Percentiles rank a stretch among this genome's conserved stretches.
phyloP scores from a whole-genome alignment of 768 basidiomycete genomes.

The Paxillus involutus region DNA sequence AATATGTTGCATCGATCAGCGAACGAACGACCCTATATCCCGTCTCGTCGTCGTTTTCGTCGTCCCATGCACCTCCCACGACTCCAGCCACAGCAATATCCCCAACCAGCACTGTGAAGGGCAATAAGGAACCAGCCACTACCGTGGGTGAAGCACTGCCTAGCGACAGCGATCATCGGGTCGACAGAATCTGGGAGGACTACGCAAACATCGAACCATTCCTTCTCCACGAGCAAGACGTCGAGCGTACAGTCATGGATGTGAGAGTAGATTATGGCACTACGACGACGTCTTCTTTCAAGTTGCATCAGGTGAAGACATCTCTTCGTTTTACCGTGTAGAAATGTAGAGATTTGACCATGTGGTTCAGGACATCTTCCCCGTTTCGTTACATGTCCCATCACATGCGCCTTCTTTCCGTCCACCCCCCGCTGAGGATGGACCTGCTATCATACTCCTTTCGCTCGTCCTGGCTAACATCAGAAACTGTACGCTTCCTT shows the following conservation, averaged over 20 bases:
- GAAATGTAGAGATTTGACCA: neutral
- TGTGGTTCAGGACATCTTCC: slow-evolving; percentile 64
- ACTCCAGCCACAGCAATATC: slow-evolving; percentile 33
- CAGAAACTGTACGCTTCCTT: slow-evolving; percentile 82
- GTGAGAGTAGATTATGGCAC: slow-evolving; percentile 54
- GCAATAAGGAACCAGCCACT: slow-evolving; percentile 12
- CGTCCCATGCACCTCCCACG: slow-evolving; percentile 25
- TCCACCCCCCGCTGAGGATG: slow-evolving; percentile 73
- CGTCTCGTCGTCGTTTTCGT: slow-evolving; percentile 38
- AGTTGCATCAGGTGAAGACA: slow-evolving; percentile 57
- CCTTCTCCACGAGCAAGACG: slow-evolving; percentile 44
- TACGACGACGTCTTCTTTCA: slow-evolving; percentile 39
- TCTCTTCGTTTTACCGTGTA: neutral
- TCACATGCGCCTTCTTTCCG: slow-evolving; percentile 41
- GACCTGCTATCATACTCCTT: slow-evolving; percentile 85
- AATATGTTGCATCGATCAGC: slow-evolving; percentile 80
- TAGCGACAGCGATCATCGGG: slow-evolving; percentile 79
- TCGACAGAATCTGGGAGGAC: slow-evolving; percentile 85
- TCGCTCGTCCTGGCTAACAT: slow-evolving; percentile 87
- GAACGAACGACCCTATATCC: slow-evolving; percentile 55
- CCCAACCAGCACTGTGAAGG: slow-evolving; percentile 32
- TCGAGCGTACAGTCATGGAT: slow-evolving; percentile 49
- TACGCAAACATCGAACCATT: slow-evolving; percentile 82
- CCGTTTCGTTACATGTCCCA: slow-evolving; percentile 68
- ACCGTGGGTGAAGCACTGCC: slow-evolving; percentile 45